Base-by-base conservation (phyloP, 345 rosid genomes). In the Rhodamnia argentea region DNA sequence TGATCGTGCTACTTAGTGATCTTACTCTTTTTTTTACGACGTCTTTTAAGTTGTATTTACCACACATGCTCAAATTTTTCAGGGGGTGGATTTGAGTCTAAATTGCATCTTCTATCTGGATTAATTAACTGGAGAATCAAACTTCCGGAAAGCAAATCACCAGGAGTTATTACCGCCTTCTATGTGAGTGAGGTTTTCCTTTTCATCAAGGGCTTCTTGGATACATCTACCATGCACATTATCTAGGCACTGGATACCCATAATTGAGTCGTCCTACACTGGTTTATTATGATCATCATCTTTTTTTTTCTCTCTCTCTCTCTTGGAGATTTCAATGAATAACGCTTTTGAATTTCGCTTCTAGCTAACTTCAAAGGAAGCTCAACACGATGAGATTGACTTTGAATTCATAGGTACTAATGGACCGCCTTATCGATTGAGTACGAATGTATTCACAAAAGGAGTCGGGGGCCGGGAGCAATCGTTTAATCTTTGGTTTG, bases 401-500 rank as follows among this genome's bases (percentile, higher is more conserved):
- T 50, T 88, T 11, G 90, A 88, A 85, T 86, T 88, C 86, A 40
- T 84, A 24, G 88, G 87, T 32, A 83, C 52, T 60, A 74, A 82
- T 18, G 88, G 88, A 2, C 64, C 60, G 18, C 85, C 86, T 50
- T 86, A 84, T 29, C 10, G 26, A 20, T 14, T 88, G 26, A 84
- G 82, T 44, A 88, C 90, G 5, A 88, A 88, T 58, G 40, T 88
- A 82, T 86, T 10, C 82, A 26, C 52, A 0, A 32, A 86, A 18
- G 90, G 88, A 3, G 23, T 51, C 37, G 90, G 86, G 4, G 50
- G 26, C 6, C 82, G 87, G 57, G 90, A 88, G 82, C 85, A 86
- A 76, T 37, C 7, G 50, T 4, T 88, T 10, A 18, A 9, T 54
- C 87, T 86, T 4, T 88, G 90, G 90, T 88, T 86, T 82, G 85